A percentile compares a stretch with the other conserved stretches of the same genome.
Conservation (phyloP, 495 filamentous ascomycete genomes). For the Xylaria nigripes region DNA sequence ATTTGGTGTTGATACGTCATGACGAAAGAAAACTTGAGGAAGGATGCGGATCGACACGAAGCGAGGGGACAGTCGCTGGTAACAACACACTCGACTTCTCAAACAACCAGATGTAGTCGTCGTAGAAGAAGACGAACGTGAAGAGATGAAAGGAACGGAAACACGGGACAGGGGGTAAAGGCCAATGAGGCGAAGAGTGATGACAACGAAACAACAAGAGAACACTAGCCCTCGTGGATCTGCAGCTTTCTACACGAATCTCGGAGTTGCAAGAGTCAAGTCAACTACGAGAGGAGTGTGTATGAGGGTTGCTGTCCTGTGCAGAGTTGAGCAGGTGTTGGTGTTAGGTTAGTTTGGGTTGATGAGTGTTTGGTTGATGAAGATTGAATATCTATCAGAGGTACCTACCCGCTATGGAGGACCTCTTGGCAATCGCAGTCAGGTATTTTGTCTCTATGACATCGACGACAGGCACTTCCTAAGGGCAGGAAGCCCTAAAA, state of each 20-base stretch:
- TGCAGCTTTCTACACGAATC: background rate
- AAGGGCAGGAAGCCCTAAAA: too few species aligned
- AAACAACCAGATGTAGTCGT: background rate
- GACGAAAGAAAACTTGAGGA: background rate
- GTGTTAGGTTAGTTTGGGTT: too few species aligned
- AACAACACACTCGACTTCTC: background rate
- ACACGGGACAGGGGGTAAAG: background rate
- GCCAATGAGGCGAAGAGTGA: background rate
- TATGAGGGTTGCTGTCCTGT: background rate
- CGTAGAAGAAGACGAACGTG: background rate
- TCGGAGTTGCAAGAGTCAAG: background rate
- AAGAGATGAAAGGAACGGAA: too few species aligned
- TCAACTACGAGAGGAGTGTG: background rate
- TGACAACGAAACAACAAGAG: background rate
- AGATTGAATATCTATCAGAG: too few species aligned
- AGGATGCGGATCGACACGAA: background rate
- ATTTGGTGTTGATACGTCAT: constrained; percentile 16
- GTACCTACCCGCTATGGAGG: too few species aligned
- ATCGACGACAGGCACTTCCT: too few species aligned
- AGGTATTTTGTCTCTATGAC: too few species aligned
- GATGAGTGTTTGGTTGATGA: too few species aligned
- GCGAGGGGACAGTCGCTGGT: background rate
- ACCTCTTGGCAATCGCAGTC: too few species aligned
- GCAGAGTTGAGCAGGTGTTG: too few species aligned
- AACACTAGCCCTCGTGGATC: background rate